These are phyloP conservation scores for Orbilia oligospora DNA, from an alignment of 2,329 filamentous ascomycete genomes.

Conservation along the genomic window DNA sequence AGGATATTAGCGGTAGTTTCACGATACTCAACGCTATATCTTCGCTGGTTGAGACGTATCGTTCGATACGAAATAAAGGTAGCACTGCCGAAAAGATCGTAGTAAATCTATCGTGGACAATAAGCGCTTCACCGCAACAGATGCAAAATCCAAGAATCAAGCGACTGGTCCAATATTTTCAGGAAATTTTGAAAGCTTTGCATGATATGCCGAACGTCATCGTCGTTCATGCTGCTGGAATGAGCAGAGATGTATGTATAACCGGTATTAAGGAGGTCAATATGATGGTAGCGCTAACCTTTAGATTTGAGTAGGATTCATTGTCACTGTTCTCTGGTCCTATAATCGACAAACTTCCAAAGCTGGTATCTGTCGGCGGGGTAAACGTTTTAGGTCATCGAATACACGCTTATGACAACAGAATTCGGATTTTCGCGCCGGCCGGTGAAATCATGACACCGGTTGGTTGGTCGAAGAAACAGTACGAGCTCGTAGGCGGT, in stretches of 20 bases:
- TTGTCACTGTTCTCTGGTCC: neutral
- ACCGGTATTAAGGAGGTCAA: too few relatives aligned
- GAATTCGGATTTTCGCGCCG: conserved; percentile 21
- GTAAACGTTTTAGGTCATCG: conserved; percentile 4
- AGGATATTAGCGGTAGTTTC: conserved; percentile 24
- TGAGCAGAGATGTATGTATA: conserved; percentile 9
- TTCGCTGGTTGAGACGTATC: conserved; percentile 11
- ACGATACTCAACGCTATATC: conserved; percentile 31
- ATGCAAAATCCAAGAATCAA: neutral
- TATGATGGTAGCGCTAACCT: too few relatives aligned
- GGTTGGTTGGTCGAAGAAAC: conserved; percentile 24
- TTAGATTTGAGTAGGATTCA: neutral
- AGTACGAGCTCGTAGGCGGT: conserved; percentile 26
- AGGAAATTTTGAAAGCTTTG: conserved; percentile 1
- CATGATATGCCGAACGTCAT: conserved; percentile 40
- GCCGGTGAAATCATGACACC: conserved; percentile 21
- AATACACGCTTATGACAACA: neutral
- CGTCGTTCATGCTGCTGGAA: neutral
- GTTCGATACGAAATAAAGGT: conserved; percentile 1
- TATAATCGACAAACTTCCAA: neutral
- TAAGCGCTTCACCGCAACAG: neutral
- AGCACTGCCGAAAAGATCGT: neutral
- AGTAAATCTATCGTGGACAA: conserved; percentile 27
- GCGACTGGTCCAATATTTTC: neutral
- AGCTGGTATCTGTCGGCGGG: conserved; percentile 37